Evolutionary conservation across 257 asterid genomes (phyloP), one percentile per base, ranked within the genome.

Genomic region (Solanum gracilifrons): DNA sequence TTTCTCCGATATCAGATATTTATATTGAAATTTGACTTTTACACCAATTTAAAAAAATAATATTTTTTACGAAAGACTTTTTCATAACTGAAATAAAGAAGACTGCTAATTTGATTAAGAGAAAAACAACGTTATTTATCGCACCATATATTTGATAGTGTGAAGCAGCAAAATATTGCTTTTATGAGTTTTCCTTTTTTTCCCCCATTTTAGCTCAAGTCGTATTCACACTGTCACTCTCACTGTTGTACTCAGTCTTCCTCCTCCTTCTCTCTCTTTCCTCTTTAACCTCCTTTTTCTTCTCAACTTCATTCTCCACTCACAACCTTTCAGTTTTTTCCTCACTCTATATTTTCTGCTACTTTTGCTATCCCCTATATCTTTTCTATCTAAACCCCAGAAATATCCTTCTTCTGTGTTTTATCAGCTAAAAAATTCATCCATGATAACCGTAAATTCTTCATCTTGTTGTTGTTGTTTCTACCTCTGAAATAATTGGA

Each of bases 171-270:
- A 32, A n/a, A 32, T 29, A 18, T 21, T 29, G 39, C 35, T 64
- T 62, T 76, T 25, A 18, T 48, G 29, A 80, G 21, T 80, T 37
- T 18, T 48, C 69, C 48, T 3, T 36, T 31, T 51, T 43, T 13
- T 46, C 9, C 4, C 58, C 5, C 79, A 79, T 79, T 80, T 80
- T 43, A 73, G 37, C 85, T 43, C 4, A 9, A 80, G 85, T 80
- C 85, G 15, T 80, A 80, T 80, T 60, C 73, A 74, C 90, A 85
- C 86, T 84, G 87, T 69, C 86, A 62, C 76, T 86, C 85, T 72
- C 69, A 29, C 86, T 36, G 13, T 25, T 58, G 32, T 23, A n/a
- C 88, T 48, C 74, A 33, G 74, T 79, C 82, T 71, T 46, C 69
- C 66, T 64, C 35, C 35, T 68, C 0, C 74, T 27, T 13, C 35